Evolutionary conservation across 2,329 filamentous ascomycete genomes (phyloP).

Genomic region (Nectriaceae sp.): DNA sequence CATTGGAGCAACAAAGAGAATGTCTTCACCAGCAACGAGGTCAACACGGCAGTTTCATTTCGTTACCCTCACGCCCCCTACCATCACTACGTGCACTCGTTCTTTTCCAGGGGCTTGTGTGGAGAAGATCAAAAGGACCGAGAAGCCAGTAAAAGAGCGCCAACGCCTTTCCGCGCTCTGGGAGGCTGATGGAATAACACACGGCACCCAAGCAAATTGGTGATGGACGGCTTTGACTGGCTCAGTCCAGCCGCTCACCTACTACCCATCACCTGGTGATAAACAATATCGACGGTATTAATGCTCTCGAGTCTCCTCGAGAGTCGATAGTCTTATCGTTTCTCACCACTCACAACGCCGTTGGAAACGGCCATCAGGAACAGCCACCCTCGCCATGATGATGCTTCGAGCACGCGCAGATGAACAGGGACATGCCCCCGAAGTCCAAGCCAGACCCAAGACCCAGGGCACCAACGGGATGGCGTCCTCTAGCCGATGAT

Average conservation of each 20-base stretch:
- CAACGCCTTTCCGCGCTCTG: conserved; percentile 14
- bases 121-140: conserved; percentile 26
- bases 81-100: background rate
- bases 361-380: background rate
- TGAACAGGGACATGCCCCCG: background rate
- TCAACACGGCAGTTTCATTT: background rate
- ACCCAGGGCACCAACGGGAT: conserved; percentile 10
- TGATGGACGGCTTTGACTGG: conserved; percentile 14
- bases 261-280: conserved; percentile 8
- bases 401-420: background rate
- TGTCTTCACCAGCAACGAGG: conserved; percentile 11
- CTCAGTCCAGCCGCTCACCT: conserved; percentile 12
- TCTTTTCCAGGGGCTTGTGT: conserved; percentile 14
- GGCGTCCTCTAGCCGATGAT: conserved; percentile 5
- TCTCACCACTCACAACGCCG: background rate
- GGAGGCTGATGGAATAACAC: conserved; percentile 14
- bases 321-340: background rate
- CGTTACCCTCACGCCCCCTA: background rate
- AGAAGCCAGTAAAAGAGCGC: conserved; percentile 29
- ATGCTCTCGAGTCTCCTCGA: background rate
- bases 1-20: conserved; percentile 11
- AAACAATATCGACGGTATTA: conserved; percentile 5
- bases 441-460: background rate
- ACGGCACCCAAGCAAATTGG: background rate
- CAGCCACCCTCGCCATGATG: background rate